A percentile compares a stretch with the other conserved stretches of the same genome.
These are phyloP conservation scores for Ambrosia artemisiifolia DNA, from an alignment of 129 eudicot species.

Conservation along the genomic window DNA sequence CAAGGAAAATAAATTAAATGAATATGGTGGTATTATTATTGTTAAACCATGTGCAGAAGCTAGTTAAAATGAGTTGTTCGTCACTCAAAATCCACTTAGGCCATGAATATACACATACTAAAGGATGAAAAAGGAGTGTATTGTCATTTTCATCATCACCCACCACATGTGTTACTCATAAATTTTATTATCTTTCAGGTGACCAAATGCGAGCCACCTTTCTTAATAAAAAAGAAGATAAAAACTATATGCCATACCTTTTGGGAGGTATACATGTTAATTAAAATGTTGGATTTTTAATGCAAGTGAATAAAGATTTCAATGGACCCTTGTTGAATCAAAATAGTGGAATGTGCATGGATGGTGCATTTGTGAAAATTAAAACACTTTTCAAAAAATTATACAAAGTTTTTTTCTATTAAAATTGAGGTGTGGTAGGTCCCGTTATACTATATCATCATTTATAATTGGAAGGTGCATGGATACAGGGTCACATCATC, in stretches of 20 bases:
- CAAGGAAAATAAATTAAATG: not conserved
- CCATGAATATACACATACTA: not conserved
- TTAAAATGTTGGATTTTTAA: no score
- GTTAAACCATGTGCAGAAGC: constrained; percentile 30
- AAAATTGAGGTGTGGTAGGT: not conserved
- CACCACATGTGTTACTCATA: constrained; percentile 31
- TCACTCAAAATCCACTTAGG: constrained; percentile 28
- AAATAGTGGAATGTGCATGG: no score
- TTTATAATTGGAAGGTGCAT: constrained; percentile 3
- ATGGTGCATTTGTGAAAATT: no score
- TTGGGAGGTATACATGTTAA: no score
- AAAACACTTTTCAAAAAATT: no score
- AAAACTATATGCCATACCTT: no score
- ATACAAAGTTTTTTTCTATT: no score
- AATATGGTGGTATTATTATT: not conserved
- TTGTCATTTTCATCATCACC: constrained; percentile 36
- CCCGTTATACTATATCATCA: not conserved
- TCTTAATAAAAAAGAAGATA: not conserved
- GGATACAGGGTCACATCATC: constrained; percentile 7
- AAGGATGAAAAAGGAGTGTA: constrained; percentile 6
- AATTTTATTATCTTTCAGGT: constrained; percentile 33
- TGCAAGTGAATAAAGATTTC: no score
- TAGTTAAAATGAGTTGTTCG: constrained; percentile 38
- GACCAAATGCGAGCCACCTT: constrained; percentile 33
- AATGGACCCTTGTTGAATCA: no score